phyloP scores from a whole-genome alignment of 1,284 basidiomycete genomes.

The Puccinia horiana region DNA sequence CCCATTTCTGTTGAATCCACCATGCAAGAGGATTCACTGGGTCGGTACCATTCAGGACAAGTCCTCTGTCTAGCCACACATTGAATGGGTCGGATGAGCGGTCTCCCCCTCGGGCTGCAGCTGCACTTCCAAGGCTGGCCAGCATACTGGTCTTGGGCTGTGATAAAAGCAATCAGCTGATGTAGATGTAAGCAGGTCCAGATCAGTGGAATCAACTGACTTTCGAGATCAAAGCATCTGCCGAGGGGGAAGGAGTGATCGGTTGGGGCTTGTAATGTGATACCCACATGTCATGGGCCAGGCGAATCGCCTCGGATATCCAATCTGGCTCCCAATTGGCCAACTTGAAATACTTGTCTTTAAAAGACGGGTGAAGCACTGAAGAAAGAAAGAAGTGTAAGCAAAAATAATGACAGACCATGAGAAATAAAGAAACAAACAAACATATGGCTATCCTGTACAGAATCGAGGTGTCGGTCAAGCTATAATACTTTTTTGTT shows the following conservation, averaged over 20 bases:
- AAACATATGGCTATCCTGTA: neutral
- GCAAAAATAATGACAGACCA: neutral
- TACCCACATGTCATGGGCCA: neutral
- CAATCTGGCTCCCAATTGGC: neutral
- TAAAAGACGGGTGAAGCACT: constrained; percentile 10
- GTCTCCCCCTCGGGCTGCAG: neutral
- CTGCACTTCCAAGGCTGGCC: neutral
- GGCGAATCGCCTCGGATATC: neutral
- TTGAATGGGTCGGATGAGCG: neutral
- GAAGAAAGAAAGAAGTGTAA: neutral
- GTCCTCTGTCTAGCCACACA: neutral
- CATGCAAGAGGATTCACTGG: neutral
- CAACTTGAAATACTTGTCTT: too few species aligned
- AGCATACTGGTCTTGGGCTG: too few species aligned
- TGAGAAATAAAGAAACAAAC: neutral
- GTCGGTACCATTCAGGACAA: neutral
- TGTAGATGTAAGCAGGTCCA: too few species aligned
- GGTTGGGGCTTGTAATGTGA: neutral
- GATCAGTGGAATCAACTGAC: neutral
- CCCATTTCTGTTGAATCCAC: neutral
- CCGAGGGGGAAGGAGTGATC: neutral
- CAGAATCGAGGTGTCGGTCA: neutral
- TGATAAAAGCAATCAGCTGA: neutral
- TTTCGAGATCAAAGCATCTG: neutral
- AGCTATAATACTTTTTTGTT: neutral